Conservation (phyloP, 768 basidiomycete species). For the Agrocybe pediades region DNA sequence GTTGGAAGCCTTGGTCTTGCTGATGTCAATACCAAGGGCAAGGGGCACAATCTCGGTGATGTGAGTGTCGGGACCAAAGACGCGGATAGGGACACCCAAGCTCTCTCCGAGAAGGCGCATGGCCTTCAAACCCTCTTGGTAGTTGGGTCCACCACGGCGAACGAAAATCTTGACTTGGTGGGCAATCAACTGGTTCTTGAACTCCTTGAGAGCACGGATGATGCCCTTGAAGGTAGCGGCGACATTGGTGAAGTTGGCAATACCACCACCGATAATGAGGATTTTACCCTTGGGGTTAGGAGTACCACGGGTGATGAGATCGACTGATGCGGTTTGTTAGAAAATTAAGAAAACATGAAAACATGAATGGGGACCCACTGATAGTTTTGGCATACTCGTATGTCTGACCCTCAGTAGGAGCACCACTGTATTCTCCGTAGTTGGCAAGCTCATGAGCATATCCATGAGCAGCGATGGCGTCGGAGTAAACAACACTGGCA, state of each 20-base stretch:
- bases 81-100: conserved; percentile 94
- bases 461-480: conserved; percentile 88
- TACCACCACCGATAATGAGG: conserved; percentile 99
- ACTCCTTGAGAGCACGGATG: conserved; percentile 95
- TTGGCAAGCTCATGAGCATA: conserved; percentile 98
- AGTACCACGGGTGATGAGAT: conserved; percentile 90
- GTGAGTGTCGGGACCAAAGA: conserved; percentile 97
- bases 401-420: conserved; percentile 96
- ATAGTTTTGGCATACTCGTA: conserved; percentile 99
- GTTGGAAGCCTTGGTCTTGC: conserved; percentile 38
- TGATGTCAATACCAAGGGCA: conserved; percentile 82
- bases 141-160: conserved; percentile 98
- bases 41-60: conserved; percentile 99
- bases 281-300: conserved; percentile 90
- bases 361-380: conserved; percentile 45
- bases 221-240: conserved; percentile 99
- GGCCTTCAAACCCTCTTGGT: conserved; percentile 96
- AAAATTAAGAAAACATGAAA: not conserved
- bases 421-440: conserved; percentile 99
- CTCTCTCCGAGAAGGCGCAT: conserved; percentile 97
- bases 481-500: conserved; percentile 67
- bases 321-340: conserved; percentile 47
- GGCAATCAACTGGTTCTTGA: conserved; percentile 79
- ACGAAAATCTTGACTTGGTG: conserved; percentile 95
- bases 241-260: conserved; percentile 99